phyloP scores from a whole-genome alignment of 2,329 filamentous ascomycete genomes.

The Phaeosphaeriaceae sp. region DNA sequence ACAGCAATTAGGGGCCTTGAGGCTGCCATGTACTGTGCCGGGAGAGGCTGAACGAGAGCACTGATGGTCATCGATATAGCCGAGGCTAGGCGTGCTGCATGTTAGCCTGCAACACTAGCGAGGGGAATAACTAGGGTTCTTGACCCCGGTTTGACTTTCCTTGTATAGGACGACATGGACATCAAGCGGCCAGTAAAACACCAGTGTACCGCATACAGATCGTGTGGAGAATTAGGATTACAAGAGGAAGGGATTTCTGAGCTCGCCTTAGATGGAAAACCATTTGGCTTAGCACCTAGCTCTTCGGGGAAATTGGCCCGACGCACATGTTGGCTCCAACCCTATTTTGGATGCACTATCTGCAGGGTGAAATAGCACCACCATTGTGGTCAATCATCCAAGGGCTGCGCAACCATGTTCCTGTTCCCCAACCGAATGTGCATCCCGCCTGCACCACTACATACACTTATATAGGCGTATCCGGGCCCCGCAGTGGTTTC shows the following conservation, averaged over 20 bases:
- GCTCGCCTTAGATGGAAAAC: background rate
- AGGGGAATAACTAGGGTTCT: background rate
- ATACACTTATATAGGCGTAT: too few relatives aligned
- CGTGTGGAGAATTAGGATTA: too few relatives aligned
- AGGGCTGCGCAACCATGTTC: background rate
- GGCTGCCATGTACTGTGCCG: background rate
- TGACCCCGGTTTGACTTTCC: background rate
- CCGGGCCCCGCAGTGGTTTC: too few relatives aligned
- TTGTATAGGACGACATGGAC: too few relatives aligned
- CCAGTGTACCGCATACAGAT: too few relatives aligned
- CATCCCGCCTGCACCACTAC: background rate
- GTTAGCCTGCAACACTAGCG: conserved; percentile 5
- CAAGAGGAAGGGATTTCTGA: too few relatives aligned
- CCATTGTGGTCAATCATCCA: background rate
- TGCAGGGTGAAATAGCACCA: background rate
- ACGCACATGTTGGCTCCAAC: background rate
- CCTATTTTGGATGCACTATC: background rate
- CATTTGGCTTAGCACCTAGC: background rate
- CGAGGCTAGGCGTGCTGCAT: background rate
- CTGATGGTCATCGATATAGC: background rate
- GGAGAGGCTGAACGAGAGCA: background rate
- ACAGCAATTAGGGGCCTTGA: too few relatives aligned
- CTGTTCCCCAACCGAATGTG: background rate
- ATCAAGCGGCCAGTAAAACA: too few relatives aligned
- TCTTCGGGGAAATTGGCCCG: background rate